phyloP scores from a whole-genome alignment of 148 eudicot genomes.

The Rhododendron mucronatum region DNA sequence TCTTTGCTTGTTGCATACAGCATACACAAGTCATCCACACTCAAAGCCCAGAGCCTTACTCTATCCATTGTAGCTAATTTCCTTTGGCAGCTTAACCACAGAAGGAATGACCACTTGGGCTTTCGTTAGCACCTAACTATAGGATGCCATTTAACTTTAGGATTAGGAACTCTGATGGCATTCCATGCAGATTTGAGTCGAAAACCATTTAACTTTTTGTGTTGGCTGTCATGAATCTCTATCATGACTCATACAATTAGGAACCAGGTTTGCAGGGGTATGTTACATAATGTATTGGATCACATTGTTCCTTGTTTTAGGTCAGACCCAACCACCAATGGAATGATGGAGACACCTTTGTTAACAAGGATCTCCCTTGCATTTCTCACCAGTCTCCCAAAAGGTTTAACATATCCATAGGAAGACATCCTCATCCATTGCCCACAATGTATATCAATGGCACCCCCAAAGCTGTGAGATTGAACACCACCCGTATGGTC shows the following conservation, averaged over 20 bases:
- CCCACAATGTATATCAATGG: background rate
- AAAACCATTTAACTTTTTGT: background rate
- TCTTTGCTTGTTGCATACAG: background rate
- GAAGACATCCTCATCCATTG: background rate
- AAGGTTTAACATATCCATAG: background rate
- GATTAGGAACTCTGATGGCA: background rate
- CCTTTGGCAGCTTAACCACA: background rate
- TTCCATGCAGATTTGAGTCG: background rate
- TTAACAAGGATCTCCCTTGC: background rate
- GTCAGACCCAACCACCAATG: background rate
- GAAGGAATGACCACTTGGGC: background rate
- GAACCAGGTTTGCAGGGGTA: background rate
- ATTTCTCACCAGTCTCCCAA: background rate
- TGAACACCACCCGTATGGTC: no score
- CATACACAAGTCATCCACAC: background rate
- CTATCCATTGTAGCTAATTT: background rate
- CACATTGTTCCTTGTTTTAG: background rate
- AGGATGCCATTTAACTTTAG: background rate
- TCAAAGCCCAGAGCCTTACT: background rate
- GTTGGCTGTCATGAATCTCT: background rate
- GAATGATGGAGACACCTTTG: background rate
- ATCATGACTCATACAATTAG: background rate
- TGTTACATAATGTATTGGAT: background rate
- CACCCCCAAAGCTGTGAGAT: background rate
- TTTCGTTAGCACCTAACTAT: background rate